Evolutionary conservation across 345 rosid species (phyloP).

Genomic region (Eucalyptus regnans): DNA sequence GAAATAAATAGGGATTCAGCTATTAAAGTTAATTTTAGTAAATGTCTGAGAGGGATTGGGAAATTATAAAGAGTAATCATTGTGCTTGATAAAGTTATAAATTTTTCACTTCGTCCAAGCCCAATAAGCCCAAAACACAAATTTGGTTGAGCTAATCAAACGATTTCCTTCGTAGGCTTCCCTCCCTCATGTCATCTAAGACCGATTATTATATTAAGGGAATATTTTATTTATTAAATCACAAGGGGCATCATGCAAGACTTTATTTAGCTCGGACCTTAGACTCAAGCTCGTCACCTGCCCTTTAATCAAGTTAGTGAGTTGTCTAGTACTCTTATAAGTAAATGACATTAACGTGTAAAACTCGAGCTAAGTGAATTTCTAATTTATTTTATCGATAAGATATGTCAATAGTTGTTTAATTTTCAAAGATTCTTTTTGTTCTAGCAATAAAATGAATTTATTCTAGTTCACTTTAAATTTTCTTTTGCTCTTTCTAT

Average conservation of each 20-base stretch:
- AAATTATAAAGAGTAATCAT: background rate
- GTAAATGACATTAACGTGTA: background rate
- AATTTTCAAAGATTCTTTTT: background rate
- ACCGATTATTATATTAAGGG: background rate
- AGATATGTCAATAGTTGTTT: background rate
- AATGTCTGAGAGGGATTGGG: background rate
- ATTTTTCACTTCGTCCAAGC: background rate
- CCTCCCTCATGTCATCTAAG: background rate
- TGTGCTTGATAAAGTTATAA: background rate
- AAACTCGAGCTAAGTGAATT: background rate
- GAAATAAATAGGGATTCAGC: background rate
- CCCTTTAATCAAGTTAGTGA: background rate
- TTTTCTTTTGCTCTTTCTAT: background rate
- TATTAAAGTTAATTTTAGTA: no score
- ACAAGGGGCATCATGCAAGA: no score
- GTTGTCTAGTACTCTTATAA: background rate
- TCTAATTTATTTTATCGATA: background rate
- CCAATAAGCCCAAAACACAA: background rate
- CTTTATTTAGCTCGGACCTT: background rate
- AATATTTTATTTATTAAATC: no score
- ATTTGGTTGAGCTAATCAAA: background rate
- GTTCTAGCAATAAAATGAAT: no score
- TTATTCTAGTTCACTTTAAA: background rate
- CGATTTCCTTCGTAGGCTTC: background rate
- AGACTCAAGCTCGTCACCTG: no score